Base-by-base conservation (phyloP, 495 filamentous ascomycete species). In the Neurospora sp. region DNA sequence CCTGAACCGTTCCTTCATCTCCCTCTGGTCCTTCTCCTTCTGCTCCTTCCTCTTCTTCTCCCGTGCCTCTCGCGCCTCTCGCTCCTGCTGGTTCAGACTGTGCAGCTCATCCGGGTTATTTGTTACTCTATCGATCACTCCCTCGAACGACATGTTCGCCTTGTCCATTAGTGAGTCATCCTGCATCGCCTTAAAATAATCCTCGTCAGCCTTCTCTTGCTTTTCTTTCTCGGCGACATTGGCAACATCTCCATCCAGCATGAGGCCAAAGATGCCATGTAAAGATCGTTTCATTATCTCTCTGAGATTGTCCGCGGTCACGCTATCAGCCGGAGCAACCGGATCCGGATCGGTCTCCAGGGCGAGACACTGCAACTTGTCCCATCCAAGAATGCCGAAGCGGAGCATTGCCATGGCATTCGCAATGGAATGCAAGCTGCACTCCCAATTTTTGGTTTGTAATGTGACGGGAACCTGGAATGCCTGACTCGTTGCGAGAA, bases 391-490 rank as follows among this genome's bases (percentile, higher is more conserved):
- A 1, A 70, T 23, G 23, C 74, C 75, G 23, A 72, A 76, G 12
- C 74, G 73, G 39, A 76, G 14, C 38, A 77, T 76, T 6, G 72
- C 73, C 69, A 78, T 69, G 35, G 69, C 59, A 38, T 75, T 78
- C 12, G 71, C 74, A 5, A 79, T 73, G 5, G 16, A 12, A 20
- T 77, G 76, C 0, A 79, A 39, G 4, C 72, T 70, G 48, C 78
- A 79, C 35, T 73, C 69, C 73, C 70, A 77, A 0, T 5, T 23
- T 16, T 72, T 71, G 7, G 12, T 2, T 39, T 79, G 76, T 2
- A 0, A 2, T 35, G 7, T 66, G 14, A 14, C 8, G 12, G 54
- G 14, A 35, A 66, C 54, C 12, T 66, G 31, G 54, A 66, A 66
- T 10, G 54, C 23, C 6, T 66, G 27, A 27, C 12, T 66, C 14